Percentiles rank a stretch among this genome's conserved stretches.
phyloP scores from a whole-genome alignment of 179 eudicot genomes.

The Monotropa hypopitys region DNA sequence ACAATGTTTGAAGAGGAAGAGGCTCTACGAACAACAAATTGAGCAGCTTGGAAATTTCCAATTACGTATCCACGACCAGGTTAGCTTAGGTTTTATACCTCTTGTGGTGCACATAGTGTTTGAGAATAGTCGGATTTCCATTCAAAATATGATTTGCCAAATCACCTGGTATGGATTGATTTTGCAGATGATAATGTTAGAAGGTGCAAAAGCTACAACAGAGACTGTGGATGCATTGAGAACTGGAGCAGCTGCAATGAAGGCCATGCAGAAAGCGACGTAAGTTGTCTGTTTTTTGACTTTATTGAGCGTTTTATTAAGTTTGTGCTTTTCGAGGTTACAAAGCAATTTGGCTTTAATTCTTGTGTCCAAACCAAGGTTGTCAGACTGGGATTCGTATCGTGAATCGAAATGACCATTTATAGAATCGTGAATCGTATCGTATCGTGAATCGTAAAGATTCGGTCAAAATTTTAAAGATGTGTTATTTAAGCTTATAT shows the following conservation, averaged over 20 bases:
- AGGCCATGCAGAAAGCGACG: constrained; percentile 68
- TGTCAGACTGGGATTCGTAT: no score
- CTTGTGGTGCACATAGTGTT: background rate
- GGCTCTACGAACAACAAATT: constrained; percentile 33
- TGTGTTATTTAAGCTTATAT: no score
- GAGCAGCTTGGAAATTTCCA: constrained; percentile 34
- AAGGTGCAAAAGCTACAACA: constrained; percentile 74
- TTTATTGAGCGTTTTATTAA: background rate
- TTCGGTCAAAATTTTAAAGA: no score
- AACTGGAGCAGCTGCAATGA: constrained; percentile 73
- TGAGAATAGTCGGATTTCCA: background rate
- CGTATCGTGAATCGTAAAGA: no score
- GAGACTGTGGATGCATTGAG: constrained; percentile 73
- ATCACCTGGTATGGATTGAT: background rate
- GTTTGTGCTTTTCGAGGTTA: background rate
- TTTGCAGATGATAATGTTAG: constrained; percentile 58
- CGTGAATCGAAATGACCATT: no score
- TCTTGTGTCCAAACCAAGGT: background rate
- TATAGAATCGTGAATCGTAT: no score
- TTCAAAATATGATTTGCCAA: background rate
- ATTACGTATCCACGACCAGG: constrained; percentile 38
- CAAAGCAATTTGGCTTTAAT: background rate
- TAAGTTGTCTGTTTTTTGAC: constrained; percentile 17
- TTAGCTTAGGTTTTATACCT: constrained; percentile 3
- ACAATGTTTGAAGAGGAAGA: constrained; percentile 39